Evolutionary conservation across 73 alveolate species (phyloP).

Genomic region (Paramecium tetraurelia): DNA sequence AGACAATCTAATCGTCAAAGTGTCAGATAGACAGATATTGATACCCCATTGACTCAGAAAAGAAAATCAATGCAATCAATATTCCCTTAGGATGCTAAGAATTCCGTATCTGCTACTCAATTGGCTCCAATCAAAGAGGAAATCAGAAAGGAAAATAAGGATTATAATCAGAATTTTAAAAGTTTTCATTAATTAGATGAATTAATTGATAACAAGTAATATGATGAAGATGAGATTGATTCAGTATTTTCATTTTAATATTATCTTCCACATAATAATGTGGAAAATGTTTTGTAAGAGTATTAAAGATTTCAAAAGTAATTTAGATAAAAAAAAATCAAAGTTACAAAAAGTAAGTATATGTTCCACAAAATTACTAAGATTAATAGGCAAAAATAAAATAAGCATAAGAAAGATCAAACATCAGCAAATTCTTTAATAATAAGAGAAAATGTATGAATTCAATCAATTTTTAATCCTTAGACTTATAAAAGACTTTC

Average conservation of each 20-base stretch:
- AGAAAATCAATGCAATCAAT: neutral
- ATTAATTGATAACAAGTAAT: neutral
- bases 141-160: neutral
- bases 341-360: neutral
- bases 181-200: constrained; percentile 8
- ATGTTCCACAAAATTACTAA: neutral
- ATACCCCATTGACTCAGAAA: neutral
- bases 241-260: neutral
- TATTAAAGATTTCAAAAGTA: neutral
- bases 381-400: neutral
- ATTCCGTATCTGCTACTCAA: neutral
- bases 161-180: neutral
- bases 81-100: neutral
- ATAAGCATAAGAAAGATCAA: neutral
- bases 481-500: constrained; percentile 15
- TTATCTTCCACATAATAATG: constrained; percentile 5
- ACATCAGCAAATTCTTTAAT: neutral
- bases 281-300: neutral
- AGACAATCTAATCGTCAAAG: neutral
- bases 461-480: neutral
- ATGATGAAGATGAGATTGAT: neutral
- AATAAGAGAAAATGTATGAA: neutral
- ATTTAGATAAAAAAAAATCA: neutral
- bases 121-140: neutral
- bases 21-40: neutral